Evolutionary conservation across 2,329 filamentous ascomycete species (phyloP).

Genomic region (Aquanectria penicillioides): DNA sequence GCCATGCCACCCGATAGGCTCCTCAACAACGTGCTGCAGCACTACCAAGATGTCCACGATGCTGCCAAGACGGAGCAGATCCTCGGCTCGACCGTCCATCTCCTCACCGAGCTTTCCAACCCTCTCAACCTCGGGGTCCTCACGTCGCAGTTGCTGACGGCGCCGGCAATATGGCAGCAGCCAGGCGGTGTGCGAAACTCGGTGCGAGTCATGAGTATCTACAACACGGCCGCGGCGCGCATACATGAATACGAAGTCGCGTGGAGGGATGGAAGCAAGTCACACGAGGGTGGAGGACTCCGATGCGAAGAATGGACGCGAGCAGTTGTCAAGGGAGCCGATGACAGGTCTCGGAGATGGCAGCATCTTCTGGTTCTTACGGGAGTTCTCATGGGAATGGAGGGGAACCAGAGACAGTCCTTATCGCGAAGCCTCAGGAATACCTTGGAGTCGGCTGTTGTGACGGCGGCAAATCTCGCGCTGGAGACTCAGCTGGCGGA

Average conservation of each 20-base stretch:
- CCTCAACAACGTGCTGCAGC: conserved; percentile 72
- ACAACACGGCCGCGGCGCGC: conserved; percentile 71
- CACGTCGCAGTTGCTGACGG: conserved; percentile 76
- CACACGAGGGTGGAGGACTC: conserved; percentile 55
- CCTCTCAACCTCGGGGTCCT: conserved; percentile 79
- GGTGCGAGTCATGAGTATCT: conserved; percentile 75
- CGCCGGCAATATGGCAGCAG: conserved; percentile 75
- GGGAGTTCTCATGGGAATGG: conserved; percentile 81
- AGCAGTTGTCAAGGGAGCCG: conserved; percentile 66
- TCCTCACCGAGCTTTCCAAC: conserved; percentile 77
- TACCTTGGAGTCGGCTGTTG: conserved; percentile 77
- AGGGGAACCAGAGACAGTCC: conserved; percentile 69
- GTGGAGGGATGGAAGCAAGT: conserved; percentile 43
- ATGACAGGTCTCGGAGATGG: conserved; percentile 74
- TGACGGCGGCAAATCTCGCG: conserved; percentile 80
- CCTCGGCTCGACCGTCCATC: conserved; percentile 72
- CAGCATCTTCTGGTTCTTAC: conserved; percentile 84
- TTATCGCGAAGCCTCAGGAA: conserved; percentile 71
- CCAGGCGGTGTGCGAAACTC: conserved; percentile 70
- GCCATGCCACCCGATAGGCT: conserved; percentile 74
- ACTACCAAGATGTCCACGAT: conserved; percentile 65
- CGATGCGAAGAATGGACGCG: conserved; percentile 64
- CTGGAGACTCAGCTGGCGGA: conserved; percentile 60
- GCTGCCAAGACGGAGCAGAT: conserved; percentile 63
- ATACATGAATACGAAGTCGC: conserved; percentile 61